Evolutionary conservation across 2,329 filamentous ascomycete genomes (phyloP), one percentile per base, ranked within the genome.

Genomic region (Cercospora berteroae): DNA sequence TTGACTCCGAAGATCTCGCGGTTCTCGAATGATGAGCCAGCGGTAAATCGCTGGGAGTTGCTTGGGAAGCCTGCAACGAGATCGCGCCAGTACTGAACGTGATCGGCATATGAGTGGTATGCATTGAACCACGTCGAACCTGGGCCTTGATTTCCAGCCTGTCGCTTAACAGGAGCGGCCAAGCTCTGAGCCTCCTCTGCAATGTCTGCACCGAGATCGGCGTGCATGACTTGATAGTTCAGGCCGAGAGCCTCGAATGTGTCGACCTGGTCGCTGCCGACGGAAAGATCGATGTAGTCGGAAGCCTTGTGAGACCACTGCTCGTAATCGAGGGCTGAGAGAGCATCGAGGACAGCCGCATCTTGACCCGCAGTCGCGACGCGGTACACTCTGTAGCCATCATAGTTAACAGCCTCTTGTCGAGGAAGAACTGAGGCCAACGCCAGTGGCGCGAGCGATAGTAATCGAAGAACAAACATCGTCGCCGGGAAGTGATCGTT

Each of bases 61-160:
- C 56, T 61, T 5, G 72, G 69, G 36, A 73, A 74, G 6, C 71
- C 69, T 20, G 63, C 67, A 18, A 69, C 64, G 23, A 74, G 66
- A 48, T 74, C 72, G 10, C 68, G 67, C 66, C 70, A 70, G 65
- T 71, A 74, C 20, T 70, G 67, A 7, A 74, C 63, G 64, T 74
- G 72, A n/a, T 74, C 71, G 5, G 68, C 69, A 64, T 74, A 74
- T 0, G 70, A 66, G 64, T 74, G 72, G 59, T 74, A 74, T 27
- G 68, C 65, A 12, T 74, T 66, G 59, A 67, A 74, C 71, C 71
- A 74, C 2, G 69, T 66, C n/a, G 68, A 64, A 18, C 61, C 56
- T 7, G 72, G 72, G 7, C 61, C 61, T 27, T 73, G 66, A 9
- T 62, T 57, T 16, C 67, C 70, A n/a, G 59, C 56, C 27, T 68